Percentiles rank a stretch among this genome's conserved stretches.
Conservation (phyloP, 257 asterid genomes). For the Solanum ossicruentum region DNA sequence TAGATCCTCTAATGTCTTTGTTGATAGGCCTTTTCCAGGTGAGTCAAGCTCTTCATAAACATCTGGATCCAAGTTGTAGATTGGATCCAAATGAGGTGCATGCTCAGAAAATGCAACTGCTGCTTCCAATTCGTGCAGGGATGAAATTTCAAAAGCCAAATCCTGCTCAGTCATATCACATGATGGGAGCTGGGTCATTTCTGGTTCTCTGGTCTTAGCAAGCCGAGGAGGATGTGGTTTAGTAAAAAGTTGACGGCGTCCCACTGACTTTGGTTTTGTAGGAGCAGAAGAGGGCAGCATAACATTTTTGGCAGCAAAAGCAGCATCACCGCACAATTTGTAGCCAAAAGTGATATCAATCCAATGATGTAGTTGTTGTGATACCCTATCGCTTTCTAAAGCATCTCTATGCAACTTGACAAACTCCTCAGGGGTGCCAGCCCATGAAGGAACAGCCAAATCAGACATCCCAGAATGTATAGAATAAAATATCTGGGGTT, state of each 20-base stretch:
- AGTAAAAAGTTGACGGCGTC: slow-evolving; percentile 84
- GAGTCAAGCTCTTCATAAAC: slow-evolving; percentile 20
- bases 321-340: slow-evolving; percentile 90
- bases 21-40: slow-evolving; percentile 18
- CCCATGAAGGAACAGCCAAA: slow-evolving; percentile 92
- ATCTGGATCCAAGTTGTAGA: slow-evolving; percentile 26
- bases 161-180: slow-evolving; percentile 10
- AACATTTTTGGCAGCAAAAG: slow-evolving; percentile 83
- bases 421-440: slow-evolving; percentile 71
- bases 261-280: slow-evolving; percentile 43
- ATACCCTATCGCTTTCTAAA: slow-evolving; percentile 62
- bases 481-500: slow-evolving; percentile 70
- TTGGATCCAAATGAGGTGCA: slow-evolving; percentile 53
- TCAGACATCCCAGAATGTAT: slow-evolving; percentile 88
- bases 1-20: slow-evolving; percentile 13
- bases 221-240: slow-evolving; percentile 83
- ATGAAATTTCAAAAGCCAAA: slow-evolving; percentile 16
- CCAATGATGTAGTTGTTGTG: slow-evolving; percentile 76
- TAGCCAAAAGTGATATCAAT: slow-evolving; percentile 93
- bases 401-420: slow-evolving; percentile 80
- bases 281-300: slow-evolving; percentile 72
- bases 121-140: slow-evolving; percentile 51
- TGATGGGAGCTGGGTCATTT: neutral
- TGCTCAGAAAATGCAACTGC: slow-evolving; percentile 71
- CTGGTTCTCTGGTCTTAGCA: slow-evolving; percentile 11